Evolutionary conservation across 1,284 basidiomycete genomes (phyloP), one percentile per base, ranked within the genome.

Genomic region (Microbotryum silenes-acaulis): DNA sequence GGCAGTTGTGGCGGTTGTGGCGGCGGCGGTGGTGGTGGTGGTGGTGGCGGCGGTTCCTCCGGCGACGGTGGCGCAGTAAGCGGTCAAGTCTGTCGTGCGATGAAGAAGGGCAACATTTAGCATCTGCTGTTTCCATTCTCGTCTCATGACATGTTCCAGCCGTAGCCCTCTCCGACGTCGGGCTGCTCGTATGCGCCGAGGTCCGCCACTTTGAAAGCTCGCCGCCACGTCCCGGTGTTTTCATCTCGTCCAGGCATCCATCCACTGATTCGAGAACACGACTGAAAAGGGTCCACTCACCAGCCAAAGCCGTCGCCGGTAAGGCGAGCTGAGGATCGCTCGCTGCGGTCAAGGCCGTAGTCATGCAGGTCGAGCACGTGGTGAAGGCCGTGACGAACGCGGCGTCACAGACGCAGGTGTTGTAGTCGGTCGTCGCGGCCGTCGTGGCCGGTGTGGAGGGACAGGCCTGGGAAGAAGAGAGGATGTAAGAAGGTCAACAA

Each of bases 291-390:
- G 14, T 29, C 21, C 25, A 53, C 51, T 53, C 21, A 53, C 51
- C 31, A 6, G 51, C 7, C 25, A 53, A 33, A 53, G 23, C 51
- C n/a, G 51, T 53, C 12, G 51, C 25, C 9, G 51, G 51, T 27
- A 53, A 25, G 10, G 23, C 51, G 51, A 23, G n/a, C 27, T 53
- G 51, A 42, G 37, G 37, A 37, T 57, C 56, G 8, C 25, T 49
- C n/a, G 16, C 20, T 9, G n/a, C 56, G 50, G 51, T 57, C 31
- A 57, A 45, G 21, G 37, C n/a, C 44, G 51, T 57, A 2, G 50
- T 51, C 56, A 57, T 57, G 50, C 56, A 57, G 16, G 48, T 37
- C 33, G 56, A 51, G 44, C 56, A 57, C 16, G 56, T 51, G 49
- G 51, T 57, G 50, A 29, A 57, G 25, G 51, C 51, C 14, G 21